Evolutionary conservation across 495 filamentous ascomycete species (phyloP), one percentile per base, ranked within the genome.

Genomic region (Trichoderma gamsii): DNA sequence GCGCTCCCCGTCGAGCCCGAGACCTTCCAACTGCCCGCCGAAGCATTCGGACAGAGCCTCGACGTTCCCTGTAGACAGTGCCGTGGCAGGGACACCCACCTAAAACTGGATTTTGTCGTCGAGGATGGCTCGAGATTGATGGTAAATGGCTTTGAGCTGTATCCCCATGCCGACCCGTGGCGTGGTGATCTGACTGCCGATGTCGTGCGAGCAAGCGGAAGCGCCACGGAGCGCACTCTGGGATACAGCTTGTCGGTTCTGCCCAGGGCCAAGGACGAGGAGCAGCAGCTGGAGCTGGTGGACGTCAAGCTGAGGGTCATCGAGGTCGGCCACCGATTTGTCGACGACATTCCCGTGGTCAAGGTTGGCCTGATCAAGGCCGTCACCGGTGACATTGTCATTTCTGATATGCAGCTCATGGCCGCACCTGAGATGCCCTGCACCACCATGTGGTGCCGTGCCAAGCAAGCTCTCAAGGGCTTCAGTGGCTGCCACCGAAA

Each of bases 291-390:
- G 27, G 76, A 82, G 61, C 71, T 82, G 13, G 71, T 85, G 67
- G 69, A 72, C 29, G 63, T 86, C 41, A 77, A 83, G 61, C 67
- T 86, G 15, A 77, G 81, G 69, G 79, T 87, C 65, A 71, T 85
- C 52, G 79, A 83, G 68, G 78, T 86, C n/a, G 83, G 79, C 49
- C 69, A 73, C 51, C 67, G 69, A 25, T 81, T 82, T 44, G 66
- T 85, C 46, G 69, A 77, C n/a, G 74, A 74, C n/a, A 77, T 86
- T 59, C 81, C 84, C 21, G 75, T 67, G 46, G 72, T 85, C 35
- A 76, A 80, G 23, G 63, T 84, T 27, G 78, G 78, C 46, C 65
- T 86, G 4, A 63, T 86, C 63, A 79, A 82, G 73, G 78, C 79
- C 1, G 67, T 71, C 15, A 70, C 64, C n/a, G 79, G 78, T 61